A percentile compares a stretch with the other conserved stretches of the same genome.
phyloP scores from a whole-genome alignment of 225 moss, liverwort and hornwort species.

The Bryum argenteum region DNA sequence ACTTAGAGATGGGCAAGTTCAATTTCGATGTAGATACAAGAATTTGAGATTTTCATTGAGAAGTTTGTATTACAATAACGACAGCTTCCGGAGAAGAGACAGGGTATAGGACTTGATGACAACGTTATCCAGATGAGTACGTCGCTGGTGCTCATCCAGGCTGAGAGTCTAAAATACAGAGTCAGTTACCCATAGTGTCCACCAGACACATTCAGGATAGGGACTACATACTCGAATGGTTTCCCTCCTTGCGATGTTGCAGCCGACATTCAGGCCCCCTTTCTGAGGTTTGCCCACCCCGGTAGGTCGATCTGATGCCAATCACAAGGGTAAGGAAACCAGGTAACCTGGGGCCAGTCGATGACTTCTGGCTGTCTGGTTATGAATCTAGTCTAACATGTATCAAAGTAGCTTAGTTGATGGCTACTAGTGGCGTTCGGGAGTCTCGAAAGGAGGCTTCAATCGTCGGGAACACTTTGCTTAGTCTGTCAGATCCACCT shows the following conservation, averaged over 20 bases:
- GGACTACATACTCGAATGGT: background rate
- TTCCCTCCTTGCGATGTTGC: constrained; percentile 28
- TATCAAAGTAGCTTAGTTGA: constrained; percentile 64
- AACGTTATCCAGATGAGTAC: background rate
- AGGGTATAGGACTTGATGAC: background rate
- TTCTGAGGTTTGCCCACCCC: background rate
- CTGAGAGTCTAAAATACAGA: constrained; percentile 36
- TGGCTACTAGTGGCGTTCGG: constrained; percentile 69
- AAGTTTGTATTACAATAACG: background rate
- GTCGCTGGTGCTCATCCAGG: constrained; percentile 13
- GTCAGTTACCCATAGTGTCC: constrained; percentile 2
- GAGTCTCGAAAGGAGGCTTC: constrained; percentile 73
- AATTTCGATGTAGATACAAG: too few relatives aligned
- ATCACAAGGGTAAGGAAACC: background rate
- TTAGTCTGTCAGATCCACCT: constrained; percentile 60
- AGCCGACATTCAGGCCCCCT: constrained; percentile 14
- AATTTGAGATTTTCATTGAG: too few relatives aligned
- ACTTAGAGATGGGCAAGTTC: too few relatives aligned
- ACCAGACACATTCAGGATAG: constrained; percentile 15
- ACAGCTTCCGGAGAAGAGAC: background rate
- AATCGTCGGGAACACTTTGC: constrained; percentile 59
- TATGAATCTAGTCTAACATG: constrained; percentile 1
- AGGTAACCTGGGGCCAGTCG: background rate
- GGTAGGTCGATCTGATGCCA: background rate
- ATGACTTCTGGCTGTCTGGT: background rate